Conservation (phyloP, 495 filamentous ascomycete species). For the Hyaloscypha hepaticicola region DNA sequence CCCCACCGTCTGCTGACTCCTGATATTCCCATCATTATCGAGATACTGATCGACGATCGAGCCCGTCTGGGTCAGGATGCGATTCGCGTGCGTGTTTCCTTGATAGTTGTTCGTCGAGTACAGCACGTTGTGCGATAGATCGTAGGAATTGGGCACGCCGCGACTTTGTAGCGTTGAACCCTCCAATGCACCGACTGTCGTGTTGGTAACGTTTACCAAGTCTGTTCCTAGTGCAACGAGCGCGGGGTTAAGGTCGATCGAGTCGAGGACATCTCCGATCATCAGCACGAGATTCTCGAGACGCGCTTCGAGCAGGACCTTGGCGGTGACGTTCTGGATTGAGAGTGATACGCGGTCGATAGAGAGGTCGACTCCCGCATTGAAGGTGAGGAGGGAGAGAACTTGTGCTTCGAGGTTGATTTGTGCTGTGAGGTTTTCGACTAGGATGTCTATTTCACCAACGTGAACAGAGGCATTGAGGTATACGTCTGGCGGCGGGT, state of each 20-base stretch:
- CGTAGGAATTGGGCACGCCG: slow-evolving; percentile 32
- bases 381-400: slow-evolving; percentile 53
- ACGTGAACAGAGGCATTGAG: slow-evolving; percentile 55
- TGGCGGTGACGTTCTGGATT: slow-evolving; percentile 56
- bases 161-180: not conserved
- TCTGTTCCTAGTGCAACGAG: slow-evolving; percentile 50
- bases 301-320: slow-evolving; percentile 55
- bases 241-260: slow-evolving; percentile 58
- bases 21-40: slow-evolving; percentile 50
- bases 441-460: slow-evolving; percentile 50
- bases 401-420: slow-evolving; percentile 59
- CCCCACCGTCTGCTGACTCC: slow-evolving; percentile 41
- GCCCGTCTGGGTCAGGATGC: slow-evolving; percentile 53
- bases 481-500: slow-evolving; percentile 51
- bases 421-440: slow-evolving; percentile 58
- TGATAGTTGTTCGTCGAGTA: slow-evolving; percentile 56
- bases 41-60: slow-evolving; percentile 50
- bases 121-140: slow-evolving; percentile 50
- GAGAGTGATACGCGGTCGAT: slow-evolving; percentile 51
- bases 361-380: slow-evolving; percentile 52
- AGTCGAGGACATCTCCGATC: slow-evolving; percentile 50
- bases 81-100: slow-evolving; percentile 55
- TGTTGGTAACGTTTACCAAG: slow-evolving; percentile 47
- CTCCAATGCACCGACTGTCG: slow-evolving; percentile 37
- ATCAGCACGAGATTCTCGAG: slow-evolving; percentile 55